Conservation (phyloP, 371 early-diverging fungal species). For the Phascolomyces articulosus region DNA sequence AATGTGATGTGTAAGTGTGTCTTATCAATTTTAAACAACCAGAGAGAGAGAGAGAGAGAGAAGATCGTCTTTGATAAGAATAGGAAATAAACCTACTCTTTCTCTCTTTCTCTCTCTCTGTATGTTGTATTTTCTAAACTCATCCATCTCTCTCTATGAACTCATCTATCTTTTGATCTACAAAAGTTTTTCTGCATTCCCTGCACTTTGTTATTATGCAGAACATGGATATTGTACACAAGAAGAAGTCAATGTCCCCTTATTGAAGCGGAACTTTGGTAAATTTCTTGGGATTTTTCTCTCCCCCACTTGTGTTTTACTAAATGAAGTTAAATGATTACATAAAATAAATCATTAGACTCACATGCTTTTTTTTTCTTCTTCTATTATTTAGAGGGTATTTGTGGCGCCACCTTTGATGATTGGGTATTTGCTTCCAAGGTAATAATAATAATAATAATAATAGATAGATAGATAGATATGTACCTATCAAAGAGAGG, state of each 20-base stretch:
- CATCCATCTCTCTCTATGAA: too few relatives aligned
- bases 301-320: neutral
- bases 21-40: neutral
- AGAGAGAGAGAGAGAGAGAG: neutral
- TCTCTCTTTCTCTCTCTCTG: too few relatives aligned
- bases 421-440: constrained; percentile 74
- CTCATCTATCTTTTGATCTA: too few relatives aligned
- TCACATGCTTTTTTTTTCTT: neutral
- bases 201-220: constrained; percentile 76
- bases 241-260: constrained; percentile 59
- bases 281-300: neutral
- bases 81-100: too few relatives aligned
- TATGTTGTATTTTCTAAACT: too few relatives aligned
- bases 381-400: constrained; percentile 48
- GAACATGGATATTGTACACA: constrained; percentile 73
- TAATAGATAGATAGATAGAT: too few relatives aligned
- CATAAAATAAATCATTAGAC: neutral
- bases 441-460: too few relatives aligned
- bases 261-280: constrained; percentile 68
- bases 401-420: constrained; percentile 80
- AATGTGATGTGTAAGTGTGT: constrained; percentile 71
- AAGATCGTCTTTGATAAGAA: too few relatives aligned
- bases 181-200: constrained; percentile 68
- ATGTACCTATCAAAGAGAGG: neutral
- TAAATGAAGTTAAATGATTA: neutral